phyloP scores from a whole-genome alignment of 768 basidiomycete species.

The Naganishia onofrii region DNA sequence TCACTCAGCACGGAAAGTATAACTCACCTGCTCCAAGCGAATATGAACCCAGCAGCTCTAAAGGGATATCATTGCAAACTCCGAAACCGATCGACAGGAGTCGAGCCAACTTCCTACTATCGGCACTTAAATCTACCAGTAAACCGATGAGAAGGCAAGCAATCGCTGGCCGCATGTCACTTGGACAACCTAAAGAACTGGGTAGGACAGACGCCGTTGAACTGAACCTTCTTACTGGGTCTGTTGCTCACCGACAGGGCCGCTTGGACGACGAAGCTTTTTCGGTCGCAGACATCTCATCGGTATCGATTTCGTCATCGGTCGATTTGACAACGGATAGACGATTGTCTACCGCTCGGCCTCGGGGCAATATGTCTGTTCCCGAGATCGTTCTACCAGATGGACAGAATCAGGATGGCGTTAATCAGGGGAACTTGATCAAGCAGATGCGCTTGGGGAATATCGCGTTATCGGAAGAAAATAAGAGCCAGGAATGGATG shows the following conservation, averaged over 20 bases:
- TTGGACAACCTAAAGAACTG: not conserved
- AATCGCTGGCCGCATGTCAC: slow-evolving; percentile 11
- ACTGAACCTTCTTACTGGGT: not conserved
- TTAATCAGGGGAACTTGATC: slow-evolving; percentile 3
- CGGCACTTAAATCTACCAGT: slow-evolving; percentile 15
- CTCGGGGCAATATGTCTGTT: slow-evolving; percentile 15
- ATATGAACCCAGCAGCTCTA: not conserved
- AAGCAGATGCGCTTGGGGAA: slow-evolving; percentile 16
- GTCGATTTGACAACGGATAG: slow-evolving; percentile 17
- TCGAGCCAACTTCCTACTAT: slow-evolving; percentile 13
- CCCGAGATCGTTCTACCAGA: slow-evolving; percentile 10
- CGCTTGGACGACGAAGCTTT: slow-evolving; percentile 1
- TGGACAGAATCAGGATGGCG: slow-evolving; percentile 12
- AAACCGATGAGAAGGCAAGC: slow-evolving; percentile 15
- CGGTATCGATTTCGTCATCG: slow-evolving; percentile 11
- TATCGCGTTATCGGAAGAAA: slow-evolving; percentile 7
- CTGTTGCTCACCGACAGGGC: slow-evolving; percentile 9
- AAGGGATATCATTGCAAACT: slow-evolving; percentile 5
- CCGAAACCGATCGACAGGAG: slow-evolving; percentile 13
- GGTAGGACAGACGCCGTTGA: not conserved
- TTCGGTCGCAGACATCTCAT: not conserved
- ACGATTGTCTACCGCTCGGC: slow-evolving; percentile 7
- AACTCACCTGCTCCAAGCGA: slow-evolving; percentile 19
- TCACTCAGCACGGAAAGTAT: not conserved
- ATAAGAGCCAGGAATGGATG: not conserved